Evolutionary conservation across 1,139 yeast species (phyloP), one percentile per base, ranked within the genome.

Genomic region (Pichia sorboxylosa): DNA sequence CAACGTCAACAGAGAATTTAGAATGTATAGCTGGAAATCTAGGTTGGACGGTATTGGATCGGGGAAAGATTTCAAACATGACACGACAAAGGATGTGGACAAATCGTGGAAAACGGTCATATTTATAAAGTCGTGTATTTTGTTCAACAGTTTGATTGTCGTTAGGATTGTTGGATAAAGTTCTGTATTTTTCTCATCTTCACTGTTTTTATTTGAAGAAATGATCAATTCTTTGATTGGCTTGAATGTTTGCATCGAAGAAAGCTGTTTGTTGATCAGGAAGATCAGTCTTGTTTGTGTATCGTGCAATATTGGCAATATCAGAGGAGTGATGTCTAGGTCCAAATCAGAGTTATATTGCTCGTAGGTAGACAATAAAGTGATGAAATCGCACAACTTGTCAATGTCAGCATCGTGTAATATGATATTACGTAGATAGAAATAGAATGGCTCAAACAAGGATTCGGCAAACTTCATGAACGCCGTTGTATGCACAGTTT

Each of bases 41-140:
- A n/a, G n/a, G n/a, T n/a, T n/a, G n/a, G n/a, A n/a, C n/a, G n/a
- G n/a, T n/a, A n/a, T n/a, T n/a, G n/a, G n/a, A n/a, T n/a, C n/a
- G n/a, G n/a, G n/a, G n/a, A n/a, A n/a, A n/a, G n/a, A n/a, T n/a
- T n/a, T n/a, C n/a, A n/a, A n/a, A n/a, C n/a, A n/a, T 30, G 80
- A 71, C 49, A 83, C 94, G 5, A 87, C 83, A 36, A 84, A 75
- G 35, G 80, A 73, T 51, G 85, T 94, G 0, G 96, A 94, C 41
- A 87, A 57, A 49, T 84, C 94, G 49, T 85, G 94, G 57, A 87
- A 87, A 1, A 85, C 82, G 8, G 70, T 61, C 1, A 80, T 72
- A 42, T 78, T 76, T 17, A 87, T 69, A 44, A 85, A 61, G 48
- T 83, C 93, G 50, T 84, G 82, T 16, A 87, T 78, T 48, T 74